Conservation (phyloP, 805 yeast genomes). For the Isabelozyma rhagii region DNA sequence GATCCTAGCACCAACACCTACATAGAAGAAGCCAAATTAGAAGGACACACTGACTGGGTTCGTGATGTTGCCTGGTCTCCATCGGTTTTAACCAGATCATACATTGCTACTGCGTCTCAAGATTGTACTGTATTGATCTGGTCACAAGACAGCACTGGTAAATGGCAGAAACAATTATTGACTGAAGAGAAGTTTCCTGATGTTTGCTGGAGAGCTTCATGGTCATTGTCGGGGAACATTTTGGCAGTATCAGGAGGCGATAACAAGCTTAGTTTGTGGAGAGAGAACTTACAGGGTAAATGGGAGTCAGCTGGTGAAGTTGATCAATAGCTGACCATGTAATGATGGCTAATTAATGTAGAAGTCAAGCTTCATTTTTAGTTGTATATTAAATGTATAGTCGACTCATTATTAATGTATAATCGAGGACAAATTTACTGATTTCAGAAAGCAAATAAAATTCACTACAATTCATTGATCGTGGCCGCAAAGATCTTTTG, state of each 20-base stretch:
- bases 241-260: constrained; percentile 96
- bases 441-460: not conserved
- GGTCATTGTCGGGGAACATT: constrained; percentile 95
- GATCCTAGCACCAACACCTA: constrained; percentile 56
- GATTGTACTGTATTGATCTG: constrained; percentile 93
- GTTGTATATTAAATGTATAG: not conserved
- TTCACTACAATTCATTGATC: constrained; percentile 40
- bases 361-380: too few species aligned
- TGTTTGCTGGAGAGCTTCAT: constrained; percentile 96
- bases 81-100: constrained; percentile 77
- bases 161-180: constrained; percentile 80
- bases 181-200: constrained; percentile 86
- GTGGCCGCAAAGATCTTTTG: constrained; percentile 64
- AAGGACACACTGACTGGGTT: constrained; percentile 97
- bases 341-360: not conserved
- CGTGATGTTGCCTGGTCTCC: constrained; percentile 99
- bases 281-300: constrained; percentile 84
- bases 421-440: not conserved
- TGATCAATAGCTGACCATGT: constrained; percentile 51
- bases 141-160: constrained; percentile 71
- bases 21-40: constrained; percentile 69
- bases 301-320: constrained; percentile 99
- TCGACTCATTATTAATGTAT: not conserved
- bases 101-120: constrained; percentile 95
- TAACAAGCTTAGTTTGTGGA: constrained; percentile 94